Percentiles rank a stretch among this genome's conserved stretches.
Conservation (phyloP, 805 yeast species). For the Ogataea paradorogensis region DNA sequence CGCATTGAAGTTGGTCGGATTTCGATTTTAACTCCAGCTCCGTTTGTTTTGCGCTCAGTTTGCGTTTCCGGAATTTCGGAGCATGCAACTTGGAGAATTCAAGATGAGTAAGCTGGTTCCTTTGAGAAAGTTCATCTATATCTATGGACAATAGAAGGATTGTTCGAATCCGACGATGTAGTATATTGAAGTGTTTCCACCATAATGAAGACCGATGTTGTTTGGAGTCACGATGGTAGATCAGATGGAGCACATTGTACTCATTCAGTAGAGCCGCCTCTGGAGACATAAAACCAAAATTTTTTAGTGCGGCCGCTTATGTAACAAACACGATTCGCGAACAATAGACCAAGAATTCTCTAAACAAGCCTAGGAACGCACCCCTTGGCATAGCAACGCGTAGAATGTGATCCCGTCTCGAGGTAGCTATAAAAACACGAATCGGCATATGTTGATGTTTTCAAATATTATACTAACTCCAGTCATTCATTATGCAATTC, state of each 20-base stretch:
- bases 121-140: slow-evolving; percentile 19
- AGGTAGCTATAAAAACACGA: slow-evolving; percentile 4
- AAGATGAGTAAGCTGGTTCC: slow-evolving; percentile 9
- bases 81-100: slow-evolving; percentile 10
- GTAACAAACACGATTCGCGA: slow-evolving; percentile 9
- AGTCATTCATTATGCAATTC: slow-evolving; percentile 27
- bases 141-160: slow-evolving; percentile 34
- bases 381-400: slow-evolving; percentile 8
- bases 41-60: slow-evolving; percentile 4
- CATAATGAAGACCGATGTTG: slow-evolving; percentile 72
- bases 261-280: slow-evolving; percentile 40
- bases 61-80: slow-evolving; percentile 12
- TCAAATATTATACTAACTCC: slow-evolving; percentile 3
- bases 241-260: slow-evolving; percentile 53
- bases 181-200: slow-evolving; percentile 69
- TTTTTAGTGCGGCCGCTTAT: slow-evolving; percentile 1
- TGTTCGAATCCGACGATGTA: slow-evolving; percentile 54
- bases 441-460: not conserved
- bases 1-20: slow-evolving; percentile 6
- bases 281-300: slow-evolving; percentile 1
- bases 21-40: slow-evolving; percentile 7
- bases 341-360: slow-evolving; percentile 2
- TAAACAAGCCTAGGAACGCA: not conserved
- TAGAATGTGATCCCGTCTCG: slow-evolving; percentile 3
- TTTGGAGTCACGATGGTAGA: slow-evolving; percentile 69